Evolutionary conservation across 2,329 filamentous ascomycete genomes (phyloP).

Genomic region (Biscogniauxia mediterranea): DNA sequence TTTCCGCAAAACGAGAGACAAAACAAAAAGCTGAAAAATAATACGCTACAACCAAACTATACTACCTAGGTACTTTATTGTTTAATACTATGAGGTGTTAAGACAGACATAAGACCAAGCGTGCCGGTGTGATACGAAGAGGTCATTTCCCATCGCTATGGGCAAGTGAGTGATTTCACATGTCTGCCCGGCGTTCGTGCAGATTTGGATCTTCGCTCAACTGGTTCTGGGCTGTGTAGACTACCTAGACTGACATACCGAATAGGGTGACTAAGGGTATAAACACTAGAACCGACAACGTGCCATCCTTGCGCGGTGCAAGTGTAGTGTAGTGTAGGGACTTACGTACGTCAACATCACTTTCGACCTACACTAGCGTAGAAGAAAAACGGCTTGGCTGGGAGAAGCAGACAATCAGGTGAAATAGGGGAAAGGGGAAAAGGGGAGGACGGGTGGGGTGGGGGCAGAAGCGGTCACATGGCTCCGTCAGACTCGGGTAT

Average conservation of each 20-base stretch:
- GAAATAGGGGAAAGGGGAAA: neutral
- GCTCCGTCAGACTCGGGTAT: neutral
- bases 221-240: neutral
- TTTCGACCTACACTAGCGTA: too few species aligned
- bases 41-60: neutral
- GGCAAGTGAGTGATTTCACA: neutral
- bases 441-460: too few species aligned
- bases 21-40: neutral
- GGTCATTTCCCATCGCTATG: neutral
- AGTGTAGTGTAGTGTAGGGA: too few species aligned
- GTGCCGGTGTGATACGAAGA: neutral
- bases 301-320: neutral
- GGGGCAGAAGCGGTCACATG: neutral
- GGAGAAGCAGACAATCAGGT: neutral
- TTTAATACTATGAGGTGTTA: too few species aligned
- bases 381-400: neutral
- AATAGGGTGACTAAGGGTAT: neutral
- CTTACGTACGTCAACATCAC: too few species aligned
- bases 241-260: neutral
- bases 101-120: neutral
- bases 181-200: neutral
- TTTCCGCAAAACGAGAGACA: too few species aligned
- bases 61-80: too few species aligned
- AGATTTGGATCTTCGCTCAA: neutral
- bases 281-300: neutral